A percentile compares a stretch with the other conserved stretches of the same genome.
These are phyloP conservation scores for Fusarium humuli DNA, from an alignment of 2,329 filamentous ascomycete species.

Conservation along the genomic window DNA sequence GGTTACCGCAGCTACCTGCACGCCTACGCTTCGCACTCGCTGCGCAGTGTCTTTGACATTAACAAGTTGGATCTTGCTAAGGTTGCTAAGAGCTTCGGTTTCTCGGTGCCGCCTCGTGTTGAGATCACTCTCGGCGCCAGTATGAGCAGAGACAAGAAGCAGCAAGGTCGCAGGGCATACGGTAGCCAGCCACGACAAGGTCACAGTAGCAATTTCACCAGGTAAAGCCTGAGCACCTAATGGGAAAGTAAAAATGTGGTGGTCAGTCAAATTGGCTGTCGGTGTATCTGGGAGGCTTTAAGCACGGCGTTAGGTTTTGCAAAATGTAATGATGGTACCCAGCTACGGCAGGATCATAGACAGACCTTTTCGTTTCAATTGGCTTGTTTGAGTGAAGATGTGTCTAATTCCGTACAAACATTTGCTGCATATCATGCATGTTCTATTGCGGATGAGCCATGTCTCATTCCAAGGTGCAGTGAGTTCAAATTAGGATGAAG, in stretches of 20 bases:
- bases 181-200: constrained; percentile 80
- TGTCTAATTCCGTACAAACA: neutral
- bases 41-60: constrained; percentile 76
- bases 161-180: constrained; percentile 74
- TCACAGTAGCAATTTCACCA: constrained; percentile 41
- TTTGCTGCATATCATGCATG: neutral
- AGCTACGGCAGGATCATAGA: constrained; percentile 32
- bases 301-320: constrained; percentile 49
- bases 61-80: constrained; percentile 86
- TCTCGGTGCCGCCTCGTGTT: constrained; percentile 81
- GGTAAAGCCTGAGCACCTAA: constrained; percentile 27
- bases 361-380: constrained; percentile 25
- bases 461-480: neutral
- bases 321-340: constrained; percentile 47
- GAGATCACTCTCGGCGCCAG: constrained; percentile 87
- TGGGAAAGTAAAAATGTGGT: constrained; percentile 10
- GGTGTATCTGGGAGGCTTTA: constrained; percentile 42
- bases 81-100: constrained; percentile 86
- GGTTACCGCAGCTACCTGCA: constrained; percentile 92
- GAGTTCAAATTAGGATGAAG: neutral
- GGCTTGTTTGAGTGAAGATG: constrained; percentile 7
- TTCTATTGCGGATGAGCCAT: neutral
- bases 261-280: constrained; percentile 30
- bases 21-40: constrained; percentile 83
- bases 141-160: constrained; percentile 75